Evolutionary conservation across 768 basidiomycete species (phyloP).

Genomic region (Floccularia luteovirens): DNA sequence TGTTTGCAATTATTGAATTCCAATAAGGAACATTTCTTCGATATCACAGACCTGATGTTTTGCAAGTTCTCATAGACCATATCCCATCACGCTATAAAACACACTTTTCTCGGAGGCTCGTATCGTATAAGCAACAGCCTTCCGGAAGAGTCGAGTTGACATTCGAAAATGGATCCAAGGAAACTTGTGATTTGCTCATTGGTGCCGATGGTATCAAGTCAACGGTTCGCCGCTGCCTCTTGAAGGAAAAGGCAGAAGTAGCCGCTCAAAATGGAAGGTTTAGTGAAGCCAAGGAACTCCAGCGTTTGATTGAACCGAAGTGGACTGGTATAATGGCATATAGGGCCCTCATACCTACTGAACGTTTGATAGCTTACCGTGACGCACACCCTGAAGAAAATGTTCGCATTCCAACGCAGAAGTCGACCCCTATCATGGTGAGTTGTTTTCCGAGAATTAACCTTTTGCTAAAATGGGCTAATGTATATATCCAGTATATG

Average conservation of each 20-base stretch:
- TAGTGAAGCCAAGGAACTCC: slow-evolving; percentile 8
- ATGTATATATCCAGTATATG: slow-evolving; percentile 14
- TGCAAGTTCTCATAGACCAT: slow-evolving; percentile 34
- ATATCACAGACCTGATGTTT: slow-evolving; percentile 47
- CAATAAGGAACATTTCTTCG: slow-evolving; percentile 14
- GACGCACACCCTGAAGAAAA: slow-evolving; percentile 17
- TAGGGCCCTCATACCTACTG: slow-evolving; percentile 20
- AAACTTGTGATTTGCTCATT: slow-evolving; percentile 42
- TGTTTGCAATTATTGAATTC: background rate
- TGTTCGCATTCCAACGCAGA: slow-evolving; percentile 13
- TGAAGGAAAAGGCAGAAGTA: slow-evolving; percentile 11
- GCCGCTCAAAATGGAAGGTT: slow-evolving; percentile 6
- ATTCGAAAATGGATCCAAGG: slow-evolving; percentile 40
- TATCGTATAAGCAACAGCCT: slow-evolving; percentile 24
- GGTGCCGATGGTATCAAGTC: slow-evolving; percentile 31
- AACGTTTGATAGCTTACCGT: slow-evolving; percentile 12
- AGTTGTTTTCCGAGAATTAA: too few relatives aligned
- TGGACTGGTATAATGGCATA: slow-evolving; percentile 35
- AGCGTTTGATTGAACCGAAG: slow-evolving; percentile 14
- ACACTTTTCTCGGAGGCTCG: slow-evolving; percentile 33
- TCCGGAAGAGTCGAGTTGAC: slow-evolving; percentile 15
- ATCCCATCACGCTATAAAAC: slow-evolving; percentile 26
- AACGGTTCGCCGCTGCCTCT: slow-evolving; percentile 17
- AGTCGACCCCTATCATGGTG: slow-evolving; percentile 18
- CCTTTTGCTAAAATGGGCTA: background rate